These are phyloP conservation scores for Solanum okadae DNA, from an alignment of 257 asterid species.

Conservation along the genomic window DNA sequence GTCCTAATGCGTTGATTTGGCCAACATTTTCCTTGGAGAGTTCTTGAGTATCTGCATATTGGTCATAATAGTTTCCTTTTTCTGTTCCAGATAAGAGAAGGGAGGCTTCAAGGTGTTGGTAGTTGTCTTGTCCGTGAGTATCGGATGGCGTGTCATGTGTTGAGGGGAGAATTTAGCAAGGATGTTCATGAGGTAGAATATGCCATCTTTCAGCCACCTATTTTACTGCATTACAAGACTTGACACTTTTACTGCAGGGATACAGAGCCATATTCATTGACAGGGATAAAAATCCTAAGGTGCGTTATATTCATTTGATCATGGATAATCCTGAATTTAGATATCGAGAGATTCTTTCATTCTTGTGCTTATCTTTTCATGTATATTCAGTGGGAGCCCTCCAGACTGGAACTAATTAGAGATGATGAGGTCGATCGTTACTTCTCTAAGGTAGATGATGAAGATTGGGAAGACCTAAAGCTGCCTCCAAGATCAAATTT, in stretches of 20 bases:
- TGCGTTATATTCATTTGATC: background rate
- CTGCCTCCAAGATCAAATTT: constrained; percentile 27
- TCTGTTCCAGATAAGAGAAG: too few relatives aligned
- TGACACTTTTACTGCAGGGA: background rate
- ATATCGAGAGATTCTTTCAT: background rate
- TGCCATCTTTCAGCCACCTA: background rate
- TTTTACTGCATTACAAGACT: background rate
- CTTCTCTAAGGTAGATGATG: constrained; percentile 16
- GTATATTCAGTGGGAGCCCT: too few relatives aligned
- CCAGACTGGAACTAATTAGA: too few relatives aligned
- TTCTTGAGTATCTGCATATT: background rate
- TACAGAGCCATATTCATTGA: constrained; percentile 47
- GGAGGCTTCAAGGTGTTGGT: too few relatives aligned
- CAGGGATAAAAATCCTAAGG: constrained; percentile 73
- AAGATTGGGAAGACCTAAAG: constrained; percentile 50
- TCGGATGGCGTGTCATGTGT: background rate
- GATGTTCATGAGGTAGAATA: constrained; percentile 5
- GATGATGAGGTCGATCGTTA: too few relatives aligned
- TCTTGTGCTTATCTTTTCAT: background rate
- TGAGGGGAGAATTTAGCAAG: constrained; percentile 7
- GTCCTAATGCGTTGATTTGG: background rate
- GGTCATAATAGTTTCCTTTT: too few relatives aligned
- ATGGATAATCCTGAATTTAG: background rate
- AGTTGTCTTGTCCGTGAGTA: background rate
- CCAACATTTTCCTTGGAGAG: background rate